Conservation (phyloP, 495 filamentous ascomycete genomes). For the Astrocystis sublimbata region DNA sequence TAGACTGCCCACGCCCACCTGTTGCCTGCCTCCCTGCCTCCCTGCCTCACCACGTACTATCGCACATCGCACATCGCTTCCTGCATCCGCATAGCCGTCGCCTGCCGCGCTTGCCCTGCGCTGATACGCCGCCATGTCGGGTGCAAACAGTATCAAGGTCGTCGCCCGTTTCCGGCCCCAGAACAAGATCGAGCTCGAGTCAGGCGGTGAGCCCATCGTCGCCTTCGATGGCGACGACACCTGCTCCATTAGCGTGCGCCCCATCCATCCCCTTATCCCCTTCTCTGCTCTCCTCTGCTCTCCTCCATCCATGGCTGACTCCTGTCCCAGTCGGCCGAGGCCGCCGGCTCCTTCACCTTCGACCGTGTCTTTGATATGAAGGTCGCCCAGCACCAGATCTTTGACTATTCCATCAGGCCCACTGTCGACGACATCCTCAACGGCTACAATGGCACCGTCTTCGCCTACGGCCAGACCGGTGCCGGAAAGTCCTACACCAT, state of each 20-base stretch:
- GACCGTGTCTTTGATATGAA: slow-evolving; percentile 95
- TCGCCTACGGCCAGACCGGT: slow-evolving; percentile 97
- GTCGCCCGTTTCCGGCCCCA: slow-evolving; percentile 97
- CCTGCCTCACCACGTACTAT: neutral
- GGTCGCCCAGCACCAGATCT: slow-evolving; percentile 84
- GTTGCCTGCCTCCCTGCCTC: neutral
- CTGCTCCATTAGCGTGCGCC: slow-evolving; percentile 77
- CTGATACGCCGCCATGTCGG: slow-evolving; percentile 47
- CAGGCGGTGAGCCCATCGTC: slow-evolving; percentile 89
- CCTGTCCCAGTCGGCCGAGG: slow-evolving; percentile 72
- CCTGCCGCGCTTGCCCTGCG: slow-evolving; percentile 38
- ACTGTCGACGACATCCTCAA: slow-evolving; percentile 98
- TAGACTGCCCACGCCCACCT: slow-evolving; percentile 8
- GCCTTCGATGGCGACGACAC: slow-evolving; percentile 86
- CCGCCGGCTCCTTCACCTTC: slow-evolving; percentile 86
- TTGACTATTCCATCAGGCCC: slow-evolving; percentile 92
- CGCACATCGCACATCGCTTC: neutral
- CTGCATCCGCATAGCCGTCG: slow-evolving; percentile 6
- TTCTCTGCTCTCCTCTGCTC: slow-evolving; percentile 9
- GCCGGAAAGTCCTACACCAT: slow-evolving; percentile 99
- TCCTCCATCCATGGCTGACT: slow-evolving; percentile 3
- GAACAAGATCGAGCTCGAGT: slow-evolving; percentile 86
- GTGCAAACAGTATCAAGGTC: slow-evolving; percentile 68
- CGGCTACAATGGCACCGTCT: slow-evolving; percentile 98
- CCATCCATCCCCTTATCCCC: slow-evolving; percentile 16